These are phyloP conservation scores for Rhododendron griersonianum DNA, from an alignment of 148 eudicot species.

Conservation along the genomic window DNA sequence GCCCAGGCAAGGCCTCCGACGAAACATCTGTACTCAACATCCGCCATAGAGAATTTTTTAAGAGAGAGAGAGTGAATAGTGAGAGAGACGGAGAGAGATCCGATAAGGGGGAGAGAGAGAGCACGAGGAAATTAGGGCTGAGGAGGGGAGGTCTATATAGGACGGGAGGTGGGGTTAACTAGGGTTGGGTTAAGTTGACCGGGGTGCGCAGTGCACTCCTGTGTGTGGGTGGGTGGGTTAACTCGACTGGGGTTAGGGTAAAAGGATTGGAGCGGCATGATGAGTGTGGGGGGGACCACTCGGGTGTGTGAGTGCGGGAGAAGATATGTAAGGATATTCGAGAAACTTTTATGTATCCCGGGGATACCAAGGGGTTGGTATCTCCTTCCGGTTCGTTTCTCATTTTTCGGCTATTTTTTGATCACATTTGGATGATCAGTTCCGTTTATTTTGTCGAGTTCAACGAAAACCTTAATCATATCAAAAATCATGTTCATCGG, in stretches of 20 bases:
- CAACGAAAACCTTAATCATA: too few relatives aligned
- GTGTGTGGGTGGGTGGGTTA: neutral
- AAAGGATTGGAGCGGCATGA: neutral
- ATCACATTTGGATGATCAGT: too few relatives aligned
- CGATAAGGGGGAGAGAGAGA: neutral
- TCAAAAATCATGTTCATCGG: too few relatives aligned
- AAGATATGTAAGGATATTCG: neutral
- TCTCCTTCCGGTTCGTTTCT: too few relatives aligned
- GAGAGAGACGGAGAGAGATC: neutral
- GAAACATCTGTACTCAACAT: slow-evolving; percentile 80
- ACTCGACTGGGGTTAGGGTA: neutral
- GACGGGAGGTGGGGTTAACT: neutral
- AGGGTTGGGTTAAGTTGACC: neutral
- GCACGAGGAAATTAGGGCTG: neutral
- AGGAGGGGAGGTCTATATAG: neutral
- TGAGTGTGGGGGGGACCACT: neutral
- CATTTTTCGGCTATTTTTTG: too few relatives aligned
- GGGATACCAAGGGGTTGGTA: too few relatives aligned
- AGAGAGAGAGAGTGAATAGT: neutral
- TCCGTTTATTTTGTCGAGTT: too few relatives aligned
- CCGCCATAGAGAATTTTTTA: slow-evolving; percentile 19
- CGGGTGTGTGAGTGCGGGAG: neutral
- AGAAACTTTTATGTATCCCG: too few relatives aligned
- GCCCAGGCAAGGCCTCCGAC: slow-evolving; percentile 96
- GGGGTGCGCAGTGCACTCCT: neutral